phyloP scores from a whole-genome alignment of 1,284 basidiomycete genomes.

The Sporisorium exsertum region DNA sequence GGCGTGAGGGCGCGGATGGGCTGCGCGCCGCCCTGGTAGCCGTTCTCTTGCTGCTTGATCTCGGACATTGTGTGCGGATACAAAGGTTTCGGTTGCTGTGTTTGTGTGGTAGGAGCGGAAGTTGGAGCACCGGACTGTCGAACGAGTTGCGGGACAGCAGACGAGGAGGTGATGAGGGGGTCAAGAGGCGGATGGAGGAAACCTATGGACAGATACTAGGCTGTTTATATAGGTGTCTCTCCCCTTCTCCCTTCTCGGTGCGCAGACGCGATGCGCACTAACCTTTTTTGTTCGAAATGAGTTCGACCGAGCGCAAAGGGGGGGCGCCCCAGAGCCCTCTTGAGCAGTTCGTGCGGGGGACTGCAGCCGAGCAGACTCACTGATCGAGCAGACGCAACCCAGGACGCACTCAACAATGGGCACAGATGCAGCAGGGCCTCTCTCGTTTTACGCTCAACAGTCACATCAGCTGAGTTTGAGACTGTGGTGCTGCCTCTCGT shows the following conservation, averaged over 20 bases:
- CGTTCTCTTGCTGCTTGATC: slow-evolving; percentile 52
- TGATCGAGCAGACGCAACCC: too few species aligned
- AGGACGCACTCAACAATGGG: too few species aligned
- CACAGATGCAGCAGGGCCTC: too few species aligned
- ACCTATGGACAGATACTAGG: neutral
- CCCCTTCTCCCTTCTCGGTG: neutral
- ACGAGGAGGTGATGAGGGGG: neutral
- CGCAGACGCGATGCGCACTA: neutral
- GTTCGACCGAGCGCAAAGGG: neutral
- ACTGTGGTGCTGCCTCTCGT: too few species aligned
- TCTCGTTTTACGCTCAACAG: too few species aligned
- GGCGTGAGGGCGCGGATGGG: slow-evolving; percentile 65
- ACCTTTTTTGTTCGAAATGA: neutral
- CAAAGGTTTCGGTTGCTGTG: neutral
- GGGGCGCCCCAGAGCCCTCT: too few species aligned
- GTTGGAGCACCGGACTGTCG: neutral
- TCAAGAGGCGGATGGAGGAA: neutral
- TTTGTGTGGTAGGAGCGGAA: neutral
- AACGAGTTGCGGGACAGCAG: neutral
- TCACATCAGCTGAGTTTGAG: too few species aligned
- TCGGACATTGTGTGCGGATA: slow-evolving; percentile 31
- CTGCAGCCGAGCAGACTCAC: too few species aligned
- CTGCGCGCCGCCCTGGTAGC: slow-evolving; percentile 51
- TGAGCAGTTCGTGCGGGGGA: too few species aligned
- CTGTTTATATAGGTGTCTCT: neutral